Evolutionary conservation across 169 alveolate species (phyloP), one percentile per base, ranked within the genome.

Genomic region (Cyclospora cayetanensis): DNA sequence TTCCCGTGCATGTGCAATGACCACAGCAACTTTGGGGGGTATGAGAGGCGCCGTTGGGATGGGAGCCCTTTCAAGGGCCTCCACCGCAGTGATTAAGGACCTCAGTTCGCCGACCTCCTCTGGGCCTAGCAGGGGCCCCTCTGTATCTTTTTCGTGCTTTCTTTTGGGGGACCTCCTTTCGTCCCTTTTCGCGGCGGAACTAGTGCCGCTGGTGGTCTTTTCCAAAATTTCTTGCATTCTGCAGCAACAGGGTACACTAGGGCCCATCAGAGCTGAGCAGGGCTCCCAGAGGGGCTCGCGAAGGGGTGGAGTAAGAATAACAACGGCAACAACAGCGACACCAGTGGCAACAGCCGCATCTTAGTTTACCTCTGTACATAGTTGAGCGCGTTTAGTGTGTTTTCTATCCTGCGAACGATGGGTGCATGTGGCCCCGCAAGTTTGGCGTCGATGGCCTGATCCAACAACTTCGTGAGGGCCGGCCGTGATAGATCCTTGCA

Each of bases 161-260:
- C 31, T 63, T 39, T 63, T 63, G 9, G 76, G 76, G 18, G 42
- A 35, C 5, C 76, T 35, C 25, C 76, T 35, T 29, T 63, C 76
- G 22, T 63, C 76, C 76, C 31, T 63, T 39, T 63, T 63, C 3
- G 25, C 37, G 18, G n/a, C n/a, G n/a, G n/a, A n/a, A n/a, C n/a
- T n/a, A n/a, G n/a, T n/a, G n/a, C n/a, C n/a, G n/a, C n/a, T n/a
- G n/a, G n/a, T n/a, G n/a, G 76, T 12, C 37, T 39, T 63, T 22
- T 63, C 76, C 76, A 63, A 63, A n/a, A 63, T 63, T 1, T 63
- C 76, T 22, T 63, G 76, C 37, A 63, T 63, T 63, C 76, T 63
- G 76, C 18, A 63, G 76, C 76, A 63, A 20, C 31, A n/a, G 37
- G n/a, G n/a, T n/a, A n/a, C n/a, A n/a, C n/a, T n/a, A n/a, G n/a